Conservation (phyloP, 1,284 basidiomycete species). For the Rhodotorula glutinis region DNA sequence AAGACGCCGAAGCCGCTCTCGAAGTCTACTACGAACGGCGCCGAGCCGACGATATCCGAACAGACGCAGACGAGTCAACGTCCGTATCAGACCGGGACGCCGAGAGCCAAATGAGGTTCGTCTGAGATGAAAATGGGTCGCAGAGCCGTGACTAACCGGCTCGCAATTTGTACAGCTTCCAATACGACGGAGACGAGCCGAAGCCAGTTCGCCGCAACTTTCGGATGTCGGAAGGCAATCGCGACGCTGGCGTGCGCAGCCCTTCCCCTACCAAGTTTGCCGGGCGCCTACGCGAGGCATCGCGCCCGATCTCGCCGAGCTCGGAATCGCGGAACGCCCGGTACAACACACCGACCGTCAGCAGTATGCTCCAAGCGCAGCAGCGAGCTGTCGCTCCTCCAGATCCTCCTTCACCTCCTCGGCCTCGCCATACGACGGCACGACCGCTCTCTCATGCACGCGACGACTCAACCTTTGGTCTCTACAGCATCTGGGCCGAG, state of each 20-base stretch:
- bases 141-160: neutral
- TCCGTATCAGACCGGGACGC: neutral
- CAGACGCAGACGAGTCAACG: neutral
- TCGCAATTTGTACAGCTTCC: slow-evolving; percentile 18
- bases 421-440: neutral
- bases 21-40: slow-evolving; percentile 15
- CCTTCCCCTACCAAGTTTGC: slow-evolving; percentile 34
- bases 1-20: slow-evolving; percentile 4
- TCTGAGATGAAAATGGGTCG: too few relatives aligned
- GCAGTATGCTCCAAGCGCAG: slow-evolving; percentile 5
- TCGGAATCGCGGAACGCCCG: neutral
- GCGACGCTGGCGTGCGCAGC: slow-evolving; percentile 6
- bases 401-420: neutral
- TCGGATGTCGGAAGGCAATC: slow-evolving; percentile 1
- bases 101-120: slow-evolving; percentile 28
- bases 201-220: slow-evolving; percentile 10
- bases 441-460: neutral
- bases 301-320: slow-evolving; percentile 4
- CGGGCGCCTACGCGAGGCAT: slow-evolving; percentile 23
- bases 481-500: slow-evolving; percentile 22
- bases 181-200: slow-evolving; percentile 36
- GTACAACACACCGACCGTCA: slow-evolving; percentile 21
- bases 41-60: neutral
- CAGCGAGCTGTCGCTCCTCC: neutral
- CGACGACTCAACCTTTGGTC: slow-evolving; percentile 13